Evolutionary conservation across 306 rosid species (phyloP).

Genomic region (Ormosia emarginata): DNA sequence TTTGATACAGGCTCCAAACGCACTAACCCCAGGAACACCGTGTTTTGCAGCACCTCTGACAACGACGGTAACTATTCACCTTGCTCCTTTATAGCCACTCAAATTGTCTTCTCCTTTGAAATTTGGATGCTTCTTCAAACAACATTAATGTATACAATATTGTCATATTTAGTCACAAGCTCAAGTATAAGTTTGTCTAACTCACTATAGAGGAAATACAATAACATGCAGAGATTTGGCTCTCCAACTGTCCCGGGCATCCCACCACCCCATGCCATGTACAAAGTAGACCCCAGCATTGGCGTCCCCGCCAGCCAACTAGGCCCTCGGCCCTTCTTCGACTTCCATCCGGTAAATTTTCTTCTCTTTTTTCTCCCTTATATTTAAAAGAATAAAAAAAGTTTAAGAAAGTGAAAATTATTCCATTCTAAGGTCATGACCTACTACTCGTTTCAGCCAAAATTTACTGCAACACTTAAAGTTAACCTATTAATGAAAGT

Average conservation of each 20-base stretch:
- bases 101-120: slow-evolving; percentile 22
- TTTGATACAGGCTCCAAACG: slow-evolving; percentile 50
- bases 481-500: background rate
- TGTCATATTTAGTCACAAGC: background rate
- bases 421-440: too few relatives aligned
- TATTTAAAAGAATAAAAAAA: too few relatives aligned
- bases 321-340: slow-evolving; percentile 43
- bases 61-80: slow-evolving; percentile 45
- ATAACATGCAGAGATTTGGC: slow-evolving; percentile 60
- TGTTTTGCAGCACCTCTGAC: slow-evolving; percentile 62
- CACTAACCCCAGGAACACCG: slow-evolving; percentile 56
- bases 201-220: background rate
- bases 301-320: slow-evolving; percentile 36
- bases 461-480: too few relatives aligned
- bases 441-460: too few relatives aligned
- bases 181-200: background rate
- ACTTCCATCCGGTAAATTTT: slow-evolving; percentile 64
- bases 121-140: slow-evolving; percentile 19
- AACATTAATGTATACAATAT: background rate
- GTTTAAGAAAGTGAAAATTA: too few relatives aligned
- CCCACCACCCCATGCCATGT: slow-evolving; percentile 55
- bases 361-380: background rate
- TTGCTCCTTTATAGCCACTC: slow-evolving; percentile 43
- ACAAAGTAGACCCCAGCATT: slow-evolving; percentile 50
- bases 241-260: slow-evolving; percentile 55